A percentile compares a stretch with the other conserved stretches of the same genome.
These are phyloP conservation scores for Trametes cinnabarina DNA, from an alignment of 768 basidiomycete species.

Conservation along the genomic window DNA sequence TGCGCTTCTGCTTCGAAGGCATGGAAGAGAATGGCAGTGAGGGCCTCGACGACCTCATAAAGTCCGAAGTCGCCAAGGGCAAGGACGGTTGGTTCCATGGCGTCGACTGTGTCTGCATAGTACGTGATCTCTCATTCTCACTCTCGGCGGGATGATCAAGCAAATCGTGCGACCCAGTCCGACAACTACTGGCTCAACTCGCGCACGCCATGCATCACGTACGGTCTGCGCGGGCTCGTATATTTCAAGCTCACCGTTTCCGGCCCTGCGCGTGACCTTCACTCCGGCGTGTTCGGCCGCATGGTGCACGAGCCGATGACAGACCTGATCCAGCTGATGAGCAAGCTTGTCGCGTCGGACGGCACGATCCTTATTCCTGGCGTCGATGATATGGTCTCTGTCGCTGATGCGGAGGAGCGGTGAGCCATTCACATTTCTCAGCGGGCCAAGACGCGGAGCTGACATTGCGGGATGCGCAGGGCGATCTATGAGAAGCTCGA, in stretches of 20 bases:
- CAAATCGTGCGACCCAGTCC: too few species aligned
- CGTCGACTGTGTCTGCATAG: slow-evolving; percentile 92
- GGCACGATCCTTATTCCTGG: slow-evolving; percentile 91
- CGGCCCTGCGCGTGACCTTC: slow-evolving; percentile 85
- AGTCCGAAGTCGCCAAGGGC: slow-evolving; percentile 65
- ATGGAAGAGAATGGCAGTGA: slow-evolving; percentile 97
- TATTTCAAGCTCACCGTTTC: slow-evolving; percentile 83
- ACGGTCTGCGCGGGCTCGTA: slow-evolving; percentile 83
- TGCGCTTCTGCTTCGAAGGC: slow-evolving; percentile 91
- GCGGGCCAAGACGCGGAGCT: not conserved
- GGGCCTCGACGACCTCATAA: slow-evolving; percentile 85
- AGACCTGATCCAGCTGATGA: slow-evolving; percentile 80
- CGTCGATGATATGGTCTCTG: slow-evolving; percentile 78
- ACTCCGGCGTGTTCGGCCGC: slow-evolving; percentile 85
- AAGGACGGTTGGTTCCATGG: slow-evolving; percentile 75
- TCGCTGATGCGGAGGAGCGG: slow-evolving; percentile 72
- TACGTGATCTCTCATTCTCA: slow-evolving; percentile 34
- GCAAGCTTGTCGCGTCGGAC: slow-evolving; percentile 73
- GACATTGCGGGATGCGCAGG: slow-evolving; percentile 31
- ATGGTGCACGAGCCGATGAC: slow-evolving; percentile 93
- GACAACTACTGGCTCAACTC: slow-evolving; percentile 95
- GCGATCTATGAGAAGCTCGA: slow-evolving; percentile 73
- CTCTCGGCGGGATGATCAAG: too few species aligned
- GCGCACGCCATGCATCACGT: slow-evolving; percentile 77
- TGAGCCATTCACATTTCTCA: slow-evolving; percentile 29